Evolutionary conservation across 1,284 basidiomycete species (phyloP), one percentile per base, ranked within the genome.

Genomic region (Sphaerobolus stellatus): DNA sequence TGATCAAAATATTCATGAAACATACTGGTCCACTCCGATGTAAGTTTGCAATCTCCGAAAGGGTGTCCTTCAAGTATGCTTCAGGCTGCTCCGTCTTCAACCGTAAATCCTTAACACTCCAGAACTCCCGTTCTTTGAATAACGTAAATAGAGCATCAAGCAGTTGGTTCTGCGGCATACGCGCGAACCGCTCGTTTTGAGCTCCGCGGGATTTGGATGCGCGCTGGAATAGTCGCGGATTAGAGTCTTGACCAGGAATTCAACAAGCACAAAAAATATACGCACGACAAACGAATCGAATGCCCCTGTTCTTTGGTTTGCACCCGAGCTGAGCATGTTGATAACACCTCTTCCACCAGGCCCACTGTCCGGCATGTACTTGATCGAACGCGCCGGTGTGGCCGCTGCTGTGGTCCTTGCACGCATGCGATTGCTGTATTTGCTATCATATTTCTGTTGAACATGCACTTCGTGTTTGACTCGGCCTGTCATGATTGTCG

Each of bases 81-180:
- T 96, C 92, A 1, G 95, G 95, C 71, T 98, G 95, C 67, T 94
- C 87, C 0, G 90, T 91, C 52, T 83, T 84, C 59, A 89, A 84
- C 45, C 92, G 82, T 50, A 98, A 73, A 16, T 83, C 77, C 59
- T 88, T 88, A 67, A 97, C 85, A 57, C 84, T 78, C 94, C 94
- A 98, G 59, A 86, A 86, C 33, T 88, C 83, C 56, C 83, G 82
- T 52, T 91, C 83, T 56, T 83, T 81, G 75, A 96, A 98, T 7
- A 88, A 75, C 2, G 72, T 66, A 69, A 98, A 96, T 28, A 98
- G 80, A 58, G 88, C 72, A 69, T 98, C 93, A 65, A 94, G 78
- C 8, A 98, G 81, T 66, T 96, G 91, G 73, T 93, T 90, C 56
- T 87, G 82, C 22, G 94, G 90, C 74, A 95, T 88, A 64, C 93